Evolutionary conservation across 106 monocot species (phyloP), one percentile per base, ranked within the genome.

Genomic region (Dioscorea alata): DNA sequence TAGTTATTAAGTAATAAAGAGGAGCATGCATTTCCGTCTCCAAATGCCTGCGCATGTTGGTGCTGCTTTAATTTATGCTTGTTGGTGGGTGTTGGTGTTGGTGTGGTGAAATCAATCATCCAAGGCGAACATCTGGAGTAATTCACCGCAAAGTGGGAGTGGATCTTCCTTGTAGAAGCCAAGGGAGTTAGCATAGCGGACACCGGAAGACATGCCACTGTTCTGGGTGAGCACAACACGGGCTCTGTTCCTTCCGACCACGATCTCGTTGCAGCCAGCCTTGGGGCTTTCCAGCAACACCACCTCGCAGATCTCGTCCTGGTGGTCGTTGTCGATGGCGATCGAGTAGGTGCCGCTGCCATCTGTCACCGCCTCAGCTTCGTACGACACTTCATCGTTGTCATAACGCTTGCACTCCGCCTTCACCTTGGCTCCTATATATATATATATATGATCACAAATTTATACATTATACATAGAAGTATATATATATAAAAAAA

Each of bases 111-210:
- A 42, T 42, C 10, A 42, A 42, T 79, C 64, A 13, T 15, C 69
- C 23, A 70, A 22, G 31, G 54, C 65, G 16, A 65, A 75, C 58
- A 66, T 42, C 75, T 52, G 67, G 23, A 75, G 65, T n/a, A 80
- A 32, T 13, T 49, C 19, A 21, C 65, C 66, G 59, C 81, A 75
- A 25, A 60, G 23, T 16, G 64, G 66, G 31, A 85, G 80, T 2
- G 89, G 85, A 34, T 33, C 49, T 32, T 56, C 60, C 64, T 63
- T 79, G 76, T 85, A 71, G 82, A 79, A 89, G 57, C 89, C 89
- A 13, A 89, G 82, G n/a, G 85, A 56, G 74, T 85, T 89, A 18
- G 89, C 82, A 50, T 61, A 34, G 22, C 85, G 69, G 63, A 77
- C 69, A 48, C 65, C 67, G 79, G 73, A 58, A 50, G 75, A 24